Base-by-base conservation (phyloP, 2,329 filamentous ascomycete genomes). In the Phyllosticta ampelicida region DNA sequence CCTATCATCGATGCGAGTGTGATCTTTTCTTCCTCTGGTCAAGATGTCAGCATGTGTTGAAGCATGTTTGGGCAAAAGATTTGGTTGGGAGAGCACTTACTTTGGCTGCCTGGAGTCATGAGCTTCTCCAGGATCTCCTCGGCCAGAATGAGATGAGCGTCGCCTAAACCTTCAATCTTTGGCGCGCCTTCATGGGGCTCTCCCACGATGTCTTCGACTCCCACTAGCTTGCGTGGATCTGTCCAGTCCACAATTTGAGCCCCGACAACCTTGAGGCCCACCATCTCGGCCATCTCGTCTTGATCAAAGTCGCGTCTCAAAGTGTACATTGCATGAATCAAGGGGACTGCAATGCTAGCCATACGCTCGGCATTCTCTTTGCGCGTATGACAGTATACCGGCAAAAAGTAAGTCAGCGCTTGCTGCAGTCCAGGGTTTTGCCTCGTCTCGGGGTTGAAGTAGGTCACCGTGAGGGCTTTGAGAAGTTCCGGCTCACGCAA, bases 201-300 rank as follows among this genome's bases (percentile, higher is more conserved):
- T 66, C n/a, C 68, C 60, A 74, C 60, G 75, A 67, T 36, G 28
- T 71, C 65, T 0, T 80, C 73, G 74, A 87, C 74, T 75, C 89
- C 78, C 10, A 84, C 75, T 6, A 84, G 78, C 71, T 95, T 91
- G 54, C 92, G 80, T 44, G 91, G 90, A 70, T 97, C 92, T 0
- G 92, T 97, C 94, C 92, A 97, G 70, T 97, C 92, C 0, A 91
- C 83, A 8, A 97, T 75, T 66, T 90, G 92, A 2, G 88, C 84
- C 0, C 89, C 90, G 60, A 95, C 88, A 2, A 85, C 82, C 50
- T 83, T 80, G 63, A 95, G 80, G 64, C 86, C 84, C 9, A 92
- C 87, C 84, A 95, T 90, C 28, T 72, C 73, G 60, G 87, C 86
- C 44, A 82, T 82, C 10, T 87, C 83, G 54, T 90, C 87, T 29